Conservation (phyloP, 495 filamentous ascomycete genomes). For the Annulohypoxylon maeteangense region DNA sequence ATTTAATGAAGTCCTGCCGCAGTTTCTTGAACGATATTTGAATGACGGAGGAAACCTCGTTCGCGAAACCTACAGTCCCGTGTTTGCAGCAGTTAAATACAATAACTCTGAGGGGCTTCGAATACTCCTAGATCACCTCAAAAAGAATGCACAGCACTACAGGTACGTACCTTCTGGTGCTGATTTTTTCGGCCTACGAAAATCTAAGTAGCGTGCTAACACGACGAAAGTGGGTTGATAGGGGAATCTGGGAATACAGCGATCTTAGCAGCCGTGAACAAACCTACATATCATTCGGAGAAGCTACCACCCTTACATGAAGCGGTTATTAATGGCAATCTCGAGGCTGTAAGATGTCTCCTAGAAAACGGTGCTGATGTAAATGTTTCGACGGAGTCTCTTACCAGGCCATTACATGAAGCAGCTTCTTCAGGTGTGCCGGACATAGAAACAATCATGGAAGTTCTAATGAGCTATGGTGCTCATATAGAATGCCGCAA, state of each 20-base stretch:
- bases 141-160: constrained; percentile 3
- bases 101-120: not conserved
- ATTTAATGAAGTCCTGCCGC: not conserved
- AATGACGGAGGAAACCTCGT: constrained; percentile 6
- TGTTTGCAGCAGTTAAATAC: not conserved
- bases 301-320: not conserved
- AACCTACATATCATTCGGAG: not conserved
- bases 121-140: constrained; percentile 2
- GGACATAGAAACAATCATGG: not conserved
- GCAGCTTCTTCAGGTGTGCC: not conserved
- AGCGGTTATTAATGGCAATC: not conserved
- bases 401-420: not conserved
- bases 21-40: constrained; percentile 1
- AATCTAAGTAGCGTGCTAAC: not conserved
- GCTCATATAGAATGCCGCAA: not conserved
- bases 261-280: not conserved
- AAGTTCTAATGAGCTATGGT: not conserved
- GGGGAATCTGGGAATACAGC: not conserved
- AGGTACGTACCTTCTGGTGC: not conserved
- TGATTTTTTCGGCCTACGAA: not conserved
- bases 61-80: not conserved
- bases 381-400: not conserved
- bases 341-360: not conserved
- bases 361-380: not conserved
- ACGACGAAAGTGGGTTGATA: not conserved